These are phyloP conservation scores for Aureobasidium sp. DNA, from an alignment of 2,329 filamentous ascomycete genomes.

Conservation along the genomic window DNA sequence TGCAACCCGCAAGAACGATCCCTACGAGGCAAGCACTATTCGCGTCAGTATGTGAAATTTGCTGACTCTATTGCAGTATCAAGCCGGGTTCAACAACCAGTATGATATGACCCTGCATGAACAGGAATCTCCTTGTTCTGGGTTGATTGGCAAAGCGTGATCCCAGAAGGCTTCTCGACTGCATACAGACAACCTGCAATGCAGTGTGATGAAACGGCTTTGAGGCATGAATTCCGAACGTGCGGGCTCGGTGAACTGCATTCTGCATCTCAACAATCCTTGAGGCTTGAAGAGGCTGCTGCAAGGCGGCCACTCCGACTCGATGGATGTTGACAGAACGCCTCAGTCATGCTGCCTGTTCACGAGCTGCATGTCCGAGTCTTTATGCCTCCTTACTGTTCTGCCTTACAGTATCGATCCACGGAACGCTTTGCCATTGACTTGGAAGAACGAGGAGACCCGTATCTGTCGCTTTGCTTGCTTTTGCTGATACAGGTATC, in stretches of 20 bases:
- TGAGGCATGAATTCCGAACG: not conserved
- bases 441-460: not conserved
- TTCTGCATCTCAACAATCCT: not conserved
- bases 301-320: not conserved
- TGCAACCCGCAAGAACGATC: conserved; percentile 46
- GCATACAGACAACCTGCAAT: not conserved
- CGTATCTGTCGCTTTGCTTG: not conserved
- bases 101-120: conserved; percentile 24
- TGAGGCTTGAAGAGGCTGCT: not conserved
- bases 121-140: not conserved
- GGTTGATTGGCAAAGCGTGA: conserved; percentile 1
- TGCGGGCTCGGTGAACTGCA: not conserved
- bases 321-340: not conserved
- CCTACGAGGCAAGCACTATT: conserved; percentile 41
- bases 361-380: not conserved
- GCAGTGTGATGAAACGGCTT: not conserved
- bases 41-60: not conserved
- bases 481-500: conserved; percentile 25
- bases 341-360: not conserved
- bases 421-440: conserved; percentile 3
- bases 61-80: conserved; percentile 36
- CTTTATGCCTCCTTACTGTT: not conserved
- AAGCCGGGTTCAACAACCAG: conserved; percentile 50
- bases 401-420: not conserved
- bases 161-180: not conserved